Conservation (phyloP, 1,284 basidiomycete genomes). For the Exobasidium rhododendri region DNA sequence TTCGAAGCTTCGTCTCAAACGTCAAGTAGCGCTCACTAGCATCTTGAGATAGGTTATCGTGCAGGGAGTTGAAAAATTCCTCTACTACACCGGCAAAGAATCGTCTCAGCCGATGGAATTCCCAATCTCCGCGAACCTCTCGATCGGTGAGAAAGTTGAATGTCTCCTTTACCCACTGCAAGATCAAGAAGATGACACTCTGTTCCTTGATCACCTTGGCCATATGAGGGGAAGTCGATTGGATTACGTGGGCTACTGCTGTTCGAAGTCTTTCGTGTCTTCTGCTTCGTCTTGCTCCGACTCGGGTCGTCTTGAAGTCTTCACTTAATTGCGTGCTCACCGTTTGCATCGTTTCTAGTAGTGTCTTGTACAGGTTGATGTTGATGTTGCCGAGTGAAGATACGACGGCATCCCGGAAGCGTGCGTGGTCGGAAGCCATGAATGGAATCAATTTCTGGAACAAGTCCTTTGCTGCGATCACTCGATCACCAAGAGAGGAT, state of each 20-base stretch:
- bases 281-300: slow-evolving; percentile 59
- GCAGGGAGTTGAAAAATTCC: slow-evolving; percentile 63
- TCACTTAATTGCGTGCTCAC: slow-evolving; percentile 79
- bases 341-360: slow-evolving; percentile 77
- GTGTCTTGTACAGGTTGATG: slow-evolving; percentile 69
- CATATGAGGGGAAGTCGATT: slow-evolving; percentile 74
- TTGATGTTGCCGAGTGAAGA: slow-evolving; percentile 83
- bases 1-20: slow-evolving; percentile 69
- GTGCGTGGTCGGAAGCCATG: slow-evolving; percentile 76
- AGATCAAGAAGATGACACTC: slow-evolving; percentile 65
- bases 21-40: slow-evolving; percentile 75
- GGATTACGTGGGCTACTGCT: slow-evolving; percentile 84
- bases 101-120: slow-evolving; percentile 75
- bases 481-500: slow-evolving; percentile 61
- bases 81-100: slow-evolving; percentile 88
- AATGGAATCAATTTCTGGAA: slow-evolving; percentile 83
- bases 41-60: slow-evolving; percentile 67
- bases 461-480: slow-evolving; percentile 69
- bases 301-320: slow-evolving; percentile 59
- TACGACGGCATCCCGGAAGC: slow-evolving; percentile 80
- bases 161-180: slow-evolving; percentile 81
- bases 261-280: slow-evolving; percentile 79
- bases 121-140: slow-evolving; percentile 72
- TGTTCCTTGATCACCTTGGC: slow-evolving; percentile 57
- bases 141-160: slow-evolving; percentile 71